Percentiles rank a stretch among this genome's conserved stretches.
Conservation (phyloP, 2,329 filamentous ascomycete genomes). For the Aspergillus sp. region DNA sequence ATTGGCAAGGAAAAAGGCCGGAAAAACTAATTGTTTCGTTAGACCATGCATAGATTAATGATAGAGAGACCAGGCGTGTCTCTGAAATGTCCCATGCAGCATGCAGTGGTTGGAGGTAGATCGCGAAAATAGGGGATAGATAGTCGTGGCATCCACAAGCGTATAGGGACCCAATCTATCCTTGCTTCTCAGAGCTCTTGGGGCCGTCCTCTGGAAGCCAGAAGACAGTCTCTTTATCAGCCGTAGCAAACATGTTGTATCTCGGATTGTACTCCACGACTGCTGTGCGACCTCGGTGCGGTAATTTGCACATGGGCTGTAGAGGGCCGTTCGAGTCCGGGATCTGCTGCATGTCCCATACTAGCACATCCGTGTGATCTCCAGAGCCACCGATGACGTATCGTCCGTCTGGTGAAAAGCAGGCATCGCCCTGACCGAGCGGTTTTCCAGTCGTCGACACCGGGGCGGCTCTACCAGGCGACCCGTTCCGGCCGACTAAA, state of each 20-base stretch:
- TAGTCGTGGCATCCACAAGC: background rate
- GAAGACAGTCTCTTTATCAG: slow-evolving; percentile 78
- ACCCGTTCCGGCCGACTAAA: slow-evolving; percentile 52
- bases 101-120: background rate
- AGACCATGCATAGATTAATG: slow-evolving; percentile 2
- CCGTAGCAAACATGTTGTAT: slow-evolving; percentile 87
- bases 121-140: background rate
- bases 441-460: slow-evolving; percentile 55
- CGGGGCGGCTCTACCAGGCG: slow-evolving; percentile 50
- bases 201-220: slow-evolving; percentile 67
- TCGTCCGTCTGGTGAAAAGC: slow-evolving; percentile 84
- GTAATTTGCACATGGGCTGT: slow-evolving; percentile 39
- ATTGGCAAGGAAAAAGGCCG: slow-evolving; percentile 63
- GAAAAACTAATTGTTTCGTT: slow-evolving; percentile 22
- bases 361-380: slow-evolving; percentile 67
- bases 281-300: slow-evolving; percentile 60
- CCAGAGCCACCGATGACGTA: slow-evolving; percentile 81
- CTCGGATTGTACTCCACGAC: slow-evolving; percentile 86
- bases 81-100: background rate
- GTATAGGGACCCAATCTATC: background rate
- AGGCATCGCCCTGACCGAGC: slow-evolving; percentile 69
- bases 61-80: background rate
- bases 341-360: slow-evolving; percentile 76
- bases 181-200: slow-evolving; percentile 34
- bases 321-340: slow-evolving; percentile 55